A percentile compares a stretch with the other conserved stretches of the same genome.
Evolutionary conservation across 2,329 filamentous ascomycete genomes (phyloP).

Genomic region (Penicillium sp.): DNA sequence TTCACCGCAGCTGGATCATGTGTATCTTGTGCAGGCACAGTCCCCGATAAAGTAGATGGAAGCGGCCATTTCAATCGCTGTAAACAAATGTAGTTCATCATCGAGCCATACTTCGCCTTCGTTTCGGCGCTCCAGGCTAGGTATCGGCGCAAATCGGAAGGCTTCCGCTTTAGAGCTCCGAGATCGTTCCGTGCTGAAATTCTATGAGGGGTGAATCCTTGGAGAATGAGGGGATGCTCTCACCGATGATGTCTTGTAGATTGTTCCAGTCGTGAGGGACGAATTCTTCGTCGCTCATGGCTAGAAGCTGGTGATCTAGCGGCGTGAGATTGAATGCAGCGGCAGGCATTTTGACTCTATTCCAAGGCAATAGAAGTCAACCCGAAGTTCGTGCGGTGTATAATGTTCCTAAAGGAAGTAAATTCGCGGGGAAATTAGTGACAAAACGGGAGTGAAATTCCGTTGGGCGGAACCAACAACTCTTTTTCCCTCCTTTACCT

Average conservation of each 20-base stretch:
- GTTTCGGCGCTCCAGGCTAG: slow-evolving; percentile 58
- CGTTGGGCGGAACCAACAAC: slow-evolving; percentile 19
- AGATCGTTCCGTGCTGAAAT: slow-evolving; percentile 52
- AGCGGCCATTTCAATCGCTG: slow-evolving; percentile 56
- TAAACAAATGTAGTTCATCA: slow-evolving; percentile 57
- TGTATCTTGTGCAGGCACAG: neutral
- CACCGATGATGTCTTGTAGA: slow-evolving; percentile 54
- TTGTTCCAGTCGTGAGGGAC: slow-evolving; percentile 54
- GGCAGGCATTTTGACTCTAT: neutral
- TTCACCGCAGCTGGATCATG: neutral
- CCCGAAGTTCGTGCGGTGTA: neutral
- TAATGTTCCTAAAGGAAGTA: slow-evolving; percentile 2
- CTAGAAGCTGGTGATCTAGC: slow-evolving; percentile 50
- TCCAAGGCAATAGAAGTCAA: too few relatives aligned
- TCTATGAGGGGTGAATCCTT: slow-evolving; percentile 13
- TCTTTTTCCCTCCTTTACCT: slow-evolving; percentile 1
- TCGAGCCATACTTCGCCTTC: slow-evolving; percentile 56
- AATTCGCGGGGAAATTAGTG: neutral
- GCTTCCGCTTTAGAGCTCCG: slow-evolving; percentile 58
- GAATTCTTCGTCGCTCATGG: slow-evolving; percentile 55
- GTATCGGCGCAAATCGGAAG: slow-evolving; percentile 60
- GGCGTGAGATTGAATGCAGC: slow-evolving; percentile 52
- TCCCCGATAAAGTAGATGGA: slow-evolving; percentile 5
- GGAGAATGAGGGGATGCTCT: slow-evolving; percentile 15
- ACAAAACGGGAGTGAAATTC: slow-evolving; percentile 22